A percentile compares a stretch with the other conserved stretches of the same genome.
phyloP scores from a whole-genome alignment of 176 grass and related monocot genomes.

The Secale cereale region DNA sequence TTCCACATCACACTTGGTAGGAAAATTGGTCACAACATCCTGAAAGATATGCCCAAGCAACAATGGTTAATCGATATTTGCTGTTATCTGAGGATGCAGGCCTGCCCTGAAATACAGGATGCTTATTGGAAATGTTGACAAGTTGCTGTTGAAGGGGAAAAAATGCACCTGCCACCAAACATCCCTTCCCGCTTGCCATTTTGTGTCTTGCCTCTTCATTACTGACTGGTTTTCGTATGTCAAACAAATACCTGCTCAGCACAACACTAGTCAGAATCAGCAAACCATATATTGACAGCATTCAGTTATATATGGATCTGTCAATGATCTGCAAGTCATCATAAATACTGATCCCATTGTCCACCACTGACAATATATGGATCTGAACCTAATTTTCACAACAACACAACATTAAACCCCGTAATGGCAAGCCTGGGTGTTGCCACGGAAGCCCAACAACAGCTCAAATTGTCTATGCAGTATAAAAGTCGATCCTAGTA shows the following conservation, averaged over 20 bases:
- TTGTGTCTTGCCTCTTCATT: constrained; percentile 81
- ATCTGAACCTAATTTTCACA: background rate
- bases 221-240: constrained; percentile 72
- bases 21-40: constrained; percentile 79
- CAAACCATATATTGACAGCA: background rate
- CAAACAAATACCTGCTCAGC: constrained; percentile 68
- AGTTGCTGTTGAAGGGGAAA: constrained; percentile 4
- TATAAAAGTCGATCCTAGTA: background rate
- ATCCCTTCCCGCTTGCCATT: constrained; percentile 78
- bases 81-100: background rate
- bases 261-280: background rate
- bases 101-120: background rate
- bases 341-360: background rate
- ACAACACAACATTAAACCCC: background rate
- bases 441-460: background rate
- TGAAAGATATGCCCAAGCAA: constrained; percentile 35
- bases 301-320: constrained; percentile 5
- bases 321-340: background rate
- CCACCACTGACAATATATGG: background rate
- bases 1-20: constrained; percentile 87
- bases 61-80: background rate
- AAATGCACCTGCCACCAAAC: constrained; percentile 89
- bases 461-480: background rate
- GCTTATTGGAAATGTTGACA: background rate
- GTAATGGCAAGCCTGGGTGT: background rate